phyloP scores from a whole-genome alignment of 495 filamentous ascomycete genomes.

The Cercophora newfieldiana region DNA sequence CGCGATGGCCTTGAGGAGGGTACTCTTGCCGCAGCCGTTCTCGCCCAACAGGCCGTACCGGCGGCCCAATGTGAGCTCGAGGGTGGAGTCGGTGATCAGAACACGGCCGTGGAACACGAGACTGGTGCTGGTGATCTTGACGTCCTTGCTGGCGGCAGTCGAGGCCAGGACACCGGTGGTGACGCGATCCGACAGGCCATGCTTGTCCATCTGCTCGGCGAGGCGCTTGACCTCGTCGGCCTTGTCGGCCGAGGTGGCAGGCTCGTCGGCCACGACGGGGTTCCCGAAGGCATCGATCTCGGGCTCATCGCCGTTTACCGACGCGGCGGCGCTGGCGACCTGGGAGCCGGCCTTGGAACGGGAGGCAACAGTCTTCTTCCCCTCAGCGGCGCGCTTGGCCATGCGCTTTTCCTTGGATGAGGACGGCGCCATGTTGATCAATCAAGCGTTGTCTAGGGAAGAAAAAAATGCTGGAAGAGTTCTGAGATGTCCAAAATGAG shows the following conservation, averaged over 20 bases:
- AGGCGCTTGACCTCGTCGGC: slow-evolving; percentile 74
- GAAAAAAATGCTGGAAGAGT: slow-evolving; percentile 6
- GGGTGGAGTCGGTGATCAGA: slow-evolving; percentile 85
- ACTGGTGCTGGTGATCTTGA: slow-evolving; percentile 92
- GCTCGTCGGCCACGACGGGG: slow-evolving; percentile 58
- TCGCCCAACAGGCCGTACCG: slow-evolving; percentile 95
- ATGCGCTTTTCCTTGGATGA: slow-evolving; percentile 97
- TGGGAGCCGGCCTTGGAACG: slow-evolving; percentile 69
- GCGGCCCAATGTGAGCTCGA: slow-evolving; percentile 91
- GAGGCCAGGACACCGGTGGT: slow-evolving; percentile 96
- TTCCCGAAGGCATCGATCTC: slow-evolving; percentile 62
- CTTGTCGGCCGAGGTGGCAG: slow-evolving; percentile 69
- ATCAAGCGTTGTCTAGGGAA: background rate
- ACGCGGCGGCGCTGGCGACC: slow-evolving; percentile 62
- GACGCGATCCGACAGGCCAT: slow-evolving; percentile 95
- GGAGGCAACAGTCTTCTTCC: slow-evolving; percentile 68
- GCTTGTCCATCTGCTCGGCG: slow-evolving; percentile 85
- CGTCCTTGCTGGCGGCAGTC: slow-evolving; percentile 77
- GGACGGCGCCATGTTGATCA: slow-evolving; percentile 76
- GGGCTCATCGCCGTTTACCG: slow-evolving; percentile 69
- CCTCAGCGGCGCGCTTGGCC: slow-evolving; percentile 86
- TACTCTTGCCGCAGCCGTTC: slow-evolving; percentile 99
- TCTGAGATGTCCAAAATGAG: slow-evolving; percentile 19
- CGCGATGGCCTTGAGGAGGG: slow-evolving; percentile 90
- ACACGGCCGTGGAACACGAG: slow-evolving; percentile 98